These are phyloP conservation scores for Fraxinus nigra DNA, from an alignment of 305 asterid species.

Conservation along the genomic window DNA sequence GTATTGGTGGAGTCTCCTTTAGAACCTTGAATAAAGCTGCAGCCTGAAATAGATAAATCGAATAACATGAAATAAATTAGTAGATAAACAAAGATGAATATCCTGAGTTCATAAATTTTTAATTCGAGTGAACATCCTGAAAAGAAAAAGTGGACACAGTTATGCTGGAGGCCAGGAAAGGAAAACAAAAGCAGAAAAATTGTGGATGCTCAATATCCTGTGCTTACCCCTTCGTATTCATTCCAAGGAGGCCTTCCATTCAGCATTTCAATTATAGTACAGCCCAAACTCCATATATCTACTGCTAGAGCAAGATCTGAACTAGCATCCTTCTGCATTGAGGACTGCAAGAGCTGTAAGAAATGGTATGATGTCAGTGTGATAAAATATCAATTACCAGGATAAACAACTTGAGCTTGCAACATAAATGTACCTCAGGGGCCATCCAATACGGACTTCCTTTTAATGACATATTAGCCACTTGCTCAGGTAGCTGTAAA, in stretches of 20 bases:
- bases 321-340: conserved; percentile 46
- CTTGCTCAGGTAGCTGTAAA: conserved; percentile 69
- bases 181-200: neutral
- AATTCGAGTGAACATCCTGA: neutral
- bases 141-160: neutral
- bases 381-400: neutral
- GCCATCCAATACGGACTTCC: conserved; percentile 99
- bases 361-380: conserved; percentile 4
- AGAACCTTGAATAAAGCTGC: conserved; percentile 86
- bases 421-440: conserved; percentile 64
- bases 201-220: neutral
- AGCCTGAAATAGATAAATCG: conserved; percentile 41
- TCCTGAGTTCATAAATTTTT: neutral
- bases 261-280: conserved; percentile 90
- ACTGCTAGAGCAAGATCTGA: conserved; percentile 71
- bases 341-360: conserved; percentile 65
- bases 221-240: conserved; percentile 85
- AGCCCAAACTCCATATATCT: conserved; percentile 97
- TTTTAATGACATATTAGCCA: conserved; percentile 66
- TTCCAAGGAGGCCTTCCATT: conserved; percentile 93
- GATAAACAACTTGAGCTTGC: conserved; percentile 8
- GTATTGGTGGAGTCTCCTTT: conserved; percentile 75
- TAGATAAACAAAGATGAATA: neutral
- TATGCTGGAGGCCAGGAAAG: neutral
- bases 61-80: neutral